Evolutionary conservation across 2,329 filamentous ascomycete species (phyloP).

Genomic region (Fusarium transvaalense): DNA sequence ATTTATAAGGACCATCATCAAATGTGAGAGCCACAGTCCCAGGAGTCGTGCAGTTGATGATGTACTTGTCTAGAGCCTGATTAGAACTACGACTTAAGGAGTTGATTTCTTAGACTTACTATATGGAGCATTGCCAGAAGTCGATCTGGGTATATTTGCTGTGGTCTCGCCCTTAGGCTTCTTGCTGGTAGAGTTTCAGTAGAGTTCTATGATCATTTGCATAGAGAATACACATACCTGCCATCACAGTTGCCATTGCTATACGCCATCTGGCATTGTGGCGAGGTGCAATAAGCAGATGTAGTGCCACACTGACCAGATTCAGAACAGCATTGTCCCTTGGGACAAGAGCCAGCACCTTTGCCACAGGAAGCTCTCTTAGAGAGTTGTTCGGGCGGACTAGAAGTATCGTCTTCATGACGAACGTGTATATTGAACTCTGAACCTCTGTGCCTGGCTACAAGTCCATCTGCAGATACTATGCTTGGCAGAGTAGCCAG

Average conservation of each 20-base stretch:
- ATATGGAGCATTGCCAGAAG: conserved; percentile 51
- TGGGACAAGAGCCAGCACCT: conserved; percentile 48
- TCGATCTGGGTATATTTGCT: conserved; percentile 46
- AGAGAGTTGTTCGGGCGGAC: background rate
- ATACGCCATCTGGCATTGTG: conserved; percentile 54
- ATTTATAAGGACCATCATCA: conserved; percentile 60
- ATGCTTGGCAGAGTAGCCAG: background rate
- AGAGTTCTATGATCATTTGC: background rate
- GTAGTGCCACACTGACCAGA: conserved; percentile 53
- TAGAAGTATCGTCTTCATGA: background rate
- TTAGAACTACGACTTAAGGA: conserved; percentile 5
- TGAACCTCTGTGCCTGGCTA: conserved; percentile 13
- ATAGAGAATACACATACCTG: conserved; percentile 46
- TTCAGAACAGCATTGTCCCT: conserved; percentile 52
- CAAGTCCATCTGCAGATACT: conserved; percentile 13
- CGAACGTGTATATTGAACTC: conserved; percentile 19
- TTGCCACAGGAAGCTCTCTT: conserved; percentile 47
- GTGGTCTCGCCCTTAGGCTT: conserved; percentile 49
- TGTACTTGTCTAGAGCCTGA: conserved; percentile 44
- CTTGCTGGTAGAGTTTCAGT: conserved; percentile 39
- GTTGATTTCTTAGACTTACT: conserved; percentile 36
- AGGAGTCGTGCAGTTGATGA: conserved; percentile 52
- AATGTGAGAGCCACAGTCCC: conserved; percentile 59
- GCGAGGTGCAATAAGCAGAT: conserved; percentile 51
- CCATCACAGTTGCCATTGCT: conserved; percentile 53